Base-by-base conservation (phyloP, 805 yeast genomes). In the Jamesozyma spencerorum region DNA sequence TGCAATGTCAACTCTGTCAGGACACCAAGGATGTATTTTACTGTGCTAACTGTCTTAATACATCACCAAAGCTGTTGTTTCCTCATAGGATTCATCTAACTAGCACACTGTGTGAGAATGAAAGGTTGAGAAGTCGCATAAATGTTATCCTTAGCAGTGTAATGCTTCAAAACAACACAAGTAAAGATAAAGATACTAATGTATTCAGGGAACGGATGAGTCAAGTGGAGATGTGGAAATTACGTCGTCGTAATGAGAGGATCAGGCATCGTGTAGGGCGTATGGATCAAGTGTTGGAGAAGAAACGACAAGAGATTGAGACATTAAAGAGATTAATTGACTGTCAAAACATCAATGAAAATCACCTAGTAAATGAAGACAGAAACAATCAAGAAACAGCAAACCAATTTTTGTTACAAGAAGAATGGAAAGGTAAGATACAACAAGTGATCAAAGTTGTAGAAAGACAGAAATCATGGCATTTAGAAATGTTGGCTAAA, bases 1-100 rank as follows among this genome's bases (percentile, higher is more conserved):
- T 47, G 46, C 40, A 41, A 28, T 55, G 62, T 34, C 44, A 47
- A 15, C 36, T 49, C 7, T 56, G 61, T 37, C 44, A 41, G 27
- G 45, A 52, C 15, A 43, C 46, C 5, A 40, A 46, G 26, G 41
- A 34, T 5, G 10, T n/a, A 12, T 42, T 53, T 45, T 54, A 47
- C 18, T 57, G 62, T 39, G 36, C 51, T 3, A 58, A 54, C 43
- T 57, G 62, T 40, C 39, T 57, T 27, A 55, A 47, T 33, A 47
- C 50, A 22, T 53, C 58, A 18, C 62, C 62, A 6, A 40, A 38
- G 14, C 26, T 22, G 10, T 10, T 22, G 10, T 10, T 22, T 7
- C 10, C 10, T 22, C 26, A 22, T 10, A 6, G 43, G 31, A 22
- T 57, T 7, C 44, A 52, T 28, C 44, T 55, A 14, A 27, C 50